Evolutionary conservation across 179 eudicot species (phyloP), one percentile per base, ranked within the genome.

Genomic region (Spergularia azorica): DNA sequence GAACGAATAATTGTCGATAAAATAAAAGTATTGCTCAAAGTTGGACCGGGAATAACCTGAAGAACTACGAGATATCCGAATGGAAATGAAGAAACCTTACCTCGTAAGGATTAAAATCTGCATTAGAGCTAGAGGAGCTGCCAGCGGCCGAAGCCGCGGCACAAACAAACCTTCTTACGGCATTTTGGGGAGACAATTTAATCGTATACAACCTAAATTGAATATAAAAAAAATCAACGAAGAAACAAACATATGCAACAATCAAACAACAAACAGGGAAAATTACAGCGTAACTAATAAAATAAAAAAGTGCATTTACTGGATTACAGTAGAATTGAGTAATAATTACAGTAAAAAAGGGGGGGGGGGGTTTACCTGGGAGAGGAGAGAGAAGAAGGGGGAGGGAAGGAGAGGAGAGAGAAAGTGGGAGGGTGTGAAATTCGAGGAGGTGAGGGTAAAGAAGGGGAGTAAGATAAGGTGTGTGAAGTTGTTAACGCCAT

Each of bases 111-210:
- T 91, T 89, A 0, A 70, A 71, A 38, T 91, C 89, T 61, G 79
- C 83, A 66, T 85, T 85, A 15, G 91, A 81, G 77, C 92, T 82
- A 6, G 32, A 26, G 32, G 92, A 84, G 82, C 89, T 90, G 67
- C 93, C 97, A 59, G 97, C 93, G 14, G 97, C 93, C 39, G 93
- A 90, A 51, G 90, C 86, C 74, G 98, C 92, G 59, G 88, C 86
- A 84, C 88, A 87, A 43, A 84, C 75, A 26, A 71, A 26, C 75
- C 26, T 62, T 75, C 84, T 79, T 78, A 50, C 63, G 38, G 39
- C 71, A 51, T 70, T 74, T 52, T 63, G 74, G 0, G 74, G 83
- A 51, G 48, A 63, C 71, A 72, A 62, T 71, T 79, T 84, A 48
- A 81, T 51, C 70, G 46, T 15, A 67, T 60, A 36, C 2, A 8